These are phyloP conservation scores for Candida rishiriensis DNA, from an alignment of 805 yeast species.

Conservation along the genomic window DNA sequence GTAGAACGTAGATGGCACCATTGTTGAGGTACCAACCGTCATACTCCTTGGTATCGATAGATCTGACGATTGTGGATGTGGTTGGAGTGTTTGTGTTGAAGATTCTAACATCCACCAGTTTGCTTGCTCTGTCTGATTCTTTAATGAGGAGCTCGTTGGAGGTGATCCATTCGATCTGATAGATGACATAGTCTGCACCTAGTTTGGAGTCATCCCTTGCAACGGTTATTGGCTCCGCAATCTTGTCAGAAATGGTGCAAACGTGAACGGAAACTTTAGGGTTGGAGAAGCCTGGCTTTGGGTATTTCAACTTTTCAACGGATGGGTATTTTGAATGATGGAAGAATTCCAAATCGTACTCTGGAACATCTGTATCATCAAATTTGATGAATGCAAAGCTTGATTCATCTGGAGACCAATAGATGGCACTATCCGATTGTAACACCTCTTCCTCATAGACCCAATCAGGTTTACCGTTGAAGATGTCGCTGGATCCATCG, in stretches of 20 bases:
- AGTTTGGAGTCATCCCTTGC: slow-evolving; percentile 27
- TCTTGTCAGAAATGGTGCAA: slow-evolving; percentile 30
- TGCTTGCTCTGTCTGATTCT: slow-evolving; percentile 60
- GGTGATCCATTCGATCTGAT: slow-evolving; percentile 59
- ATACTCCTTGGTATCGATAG: slow-evolving; percentile 40
- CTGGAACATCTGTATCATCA: slow-evolving; percentile 57
- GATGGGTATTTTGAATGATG: slow-evolving; percentile 44
- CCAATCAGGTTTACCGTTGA: slow-evolving; percentile 79
- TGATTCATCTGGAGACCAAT: slow-evolving; percentile 71
- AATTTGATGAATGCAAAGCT: slow-evolving; percentile 49
- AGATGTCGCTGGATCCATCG: slow-evolving; percentile 49
- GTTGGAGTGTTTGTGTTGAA: slow-evolving; percentile 29
- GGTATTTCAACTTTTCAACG: slow-evolving; percentile 49
- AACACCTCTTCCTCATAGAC: slow-evolving; percentile 79
- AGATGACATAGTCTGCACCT: slow-evolving; percentile 49
- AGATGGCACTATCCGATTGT: slow-evolving; percentile 51
- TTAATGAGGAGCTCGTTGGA: slow-evolving; percentile 48
- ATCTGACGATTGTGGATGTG: slow-evolving; percentile 36
- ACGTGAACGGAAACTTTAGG: slow-evolving; percentile 49
- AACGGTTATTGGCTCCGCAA: slow-evolving; percentile 19
- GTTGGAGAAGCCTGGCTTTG: slow-evolving; percentile 66
- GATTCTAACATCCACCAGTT: slow-evolving; percentile 45
- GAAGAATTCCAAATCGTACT: slow-evolving; percentile 48
- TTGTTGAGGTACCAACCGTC: slow-evolving; percentile 51
- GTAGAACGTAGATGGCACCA: slow-evolving; percentile 35